Base-by-base conservation (phyloP, 1,284 basidiomycete species). In the Rhodotorula sp. region DNA sequence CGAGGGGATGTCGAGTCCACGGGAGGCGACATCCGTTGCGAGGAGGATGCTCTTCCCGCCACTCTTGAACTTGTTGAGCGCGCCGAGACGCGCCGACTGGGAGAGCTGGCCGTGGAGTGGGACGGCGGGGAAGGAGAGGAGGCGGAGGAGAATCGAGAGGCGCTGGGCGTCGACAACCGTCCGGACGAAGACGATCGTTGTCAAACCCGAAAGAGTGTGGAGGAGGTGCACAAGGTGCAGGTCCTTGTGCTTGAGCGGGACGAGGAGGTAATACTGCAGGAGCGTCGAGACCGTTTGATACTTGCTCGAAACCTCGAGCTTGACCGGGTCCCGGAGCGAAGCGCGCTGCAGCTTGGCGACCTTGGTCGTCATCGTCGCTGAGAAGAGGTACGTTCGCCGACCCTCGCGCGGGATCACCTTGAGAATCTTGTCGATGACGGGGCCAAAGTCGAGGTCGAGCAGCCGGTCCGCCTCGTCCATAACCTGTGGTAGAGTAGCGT, bases 321-420 rank as follows among this genome's bases (percentile, higher is more conserved):
- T 87, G n/a, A 97, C 88, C 13, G 97, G 97, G 81, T 97, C 97
- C 65, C 88, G 88, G 79, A 99, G 85, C 85, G 91, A 94, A n/a
- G 97, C 96, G 67, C 97, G 85, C 81, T 99, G 96, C 15, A 99
- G 85, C 82, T 99, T 98, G 36, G 93, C 94, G 19, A 99, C 94
- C 83, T 98, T 99, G 34, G 94, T 97, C 4, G 96, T 97, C 95
- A 99, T 99, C n/a, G 97, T 99, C 1, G 97, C 97, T 25, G 94
- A 97, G 85, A 97, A 99, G 2, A 99, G 87, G 81, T 95, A 98
- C 0, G 97, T 99, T 48, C 90, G 91, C 32, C 97, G 88, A 41
- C 72, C 66, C 79, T 99, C 95, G 79, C 90, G 91, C 29, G 97
- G 97, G 75, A 99, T 91, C 56, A 92, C 88, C 83, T 97, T 97